Evolutionary conservation across 2,329 filamentous ascomycete species (phyloP).

Genomic region (Raffaelea albimanens): DNA sequence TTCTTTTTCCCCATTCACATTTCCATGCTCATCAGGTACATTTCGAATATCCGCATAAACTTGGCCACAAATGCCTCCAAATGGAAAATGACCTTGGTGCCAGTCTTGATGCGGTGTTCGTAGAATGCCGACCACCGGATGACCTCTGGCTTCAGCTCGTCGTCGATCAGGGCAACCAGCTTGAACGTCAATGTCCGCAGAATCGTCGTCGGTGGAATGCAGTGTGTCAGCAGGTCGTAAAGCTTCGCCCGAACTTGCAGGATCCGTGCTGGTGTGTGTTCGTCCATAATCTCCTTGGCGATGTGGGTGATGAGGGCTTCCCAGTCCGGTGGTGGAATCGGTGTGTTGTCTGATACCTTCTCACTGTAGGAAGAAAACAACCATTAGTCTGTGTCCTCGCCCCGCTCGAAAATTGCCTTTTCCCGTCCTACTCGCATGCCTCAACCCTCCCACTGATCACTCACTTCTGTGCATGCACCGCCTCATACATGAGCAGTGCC

Average conservation of each 20-base stretch:
- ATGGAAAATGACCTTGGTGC: slow-evolving; percentile 95
- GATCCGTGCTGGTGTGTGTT: slow-evolving; percentile 84
- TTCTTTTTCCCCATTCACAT: slow-evolving; percentile 28
- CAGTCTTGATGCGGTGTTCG: slow-evolving; percentile 86
- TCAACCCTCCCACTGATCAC: slow-evolving; percentile 25
- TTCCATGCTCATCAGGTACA: slow-evolving; percentile 83
- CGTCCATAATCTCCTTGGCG: slow-evolving; percentile 86
- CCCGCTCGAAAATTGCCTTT: background rate
- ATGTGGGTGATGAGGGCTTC: slow-evolving; percentile 83
- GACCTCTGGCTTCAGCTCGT: slow-evolving; percentile 81
- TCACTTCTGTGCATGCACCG: slow-evolving; percentile 92
- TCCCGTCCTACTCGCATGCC: no score
- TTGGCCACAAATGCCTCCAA: slow-evolving; percentile 97
- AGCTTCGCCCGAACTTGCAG: slow-evolving; percentile 83
- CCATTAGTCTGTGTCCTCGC: no score
- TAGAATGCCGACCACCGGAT: slow-evolving; percentile 96
- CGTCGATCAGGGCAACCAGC: slow-evolving; percentile 77
- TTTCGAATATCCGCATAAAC: slow-evolving; percentile 94
- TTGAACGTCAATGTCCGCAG: slow-evolving; percentile 94
- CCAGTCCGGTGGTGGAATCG: slow-evolving; percentile 94
- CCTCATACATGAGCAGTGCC: slow-evolving; percentile 93
- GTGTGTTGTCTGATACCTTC: slow-evolving; percentile 76
- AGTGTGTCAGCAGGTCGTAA: slow-evolving; percentile 96
- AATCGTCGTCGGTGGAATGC: slow-evolving; percentile 89
- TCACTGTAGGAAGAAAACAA: slow-evolving; percentile 47